A percentile compares a stretch with the other conserved stretches of the same genome.
Conservation (phyloP, 2,329 filamentous ascomycete species). For the Botryotinia globosa region DNA sequence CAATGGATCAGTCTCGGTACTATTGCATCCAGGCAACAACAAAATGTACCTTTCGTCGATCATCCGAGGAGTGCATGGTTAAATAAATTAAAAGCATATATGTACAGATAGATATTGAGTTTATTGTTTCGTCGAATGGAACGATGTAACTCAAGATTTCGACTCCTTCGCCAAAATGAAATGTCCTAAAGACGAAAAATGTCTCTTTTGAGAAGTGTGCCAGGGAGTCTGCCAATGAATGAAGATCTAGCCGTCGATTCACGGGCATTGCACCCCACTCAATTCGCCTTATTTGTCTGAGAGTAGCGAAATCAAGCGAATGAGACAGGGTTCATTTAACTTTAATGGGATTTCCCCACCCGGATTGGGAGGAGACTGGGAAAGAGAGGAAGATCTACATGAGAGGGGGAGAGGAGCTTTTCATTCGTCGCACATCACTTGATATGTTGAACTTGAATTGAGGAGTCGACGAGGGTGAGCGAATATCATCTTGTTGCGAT, state of each 20-base stretch:
- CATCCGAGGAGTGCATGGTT: slow-evolving; percentile 11
- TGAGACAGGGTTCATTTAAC: slow-evolving; percentile 7
- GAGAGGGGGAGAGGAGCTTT: neutral
- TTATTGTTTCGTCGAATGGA: slow-evolving; percentile 13
- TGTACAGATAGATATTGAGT: slow-evolving; percentile 8
- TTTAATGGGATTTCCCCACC: slow-evolving; percentile 12
- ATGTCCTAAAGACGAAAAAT: neutral
- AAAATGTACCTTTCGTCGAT: slow-evolving; percentile 14
- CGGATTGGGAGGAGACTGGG: slow-evolving; percentile 8
- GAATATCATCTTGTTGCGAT: neutral
- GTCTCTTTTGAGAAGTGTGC: slow-evolving; percentile 11
- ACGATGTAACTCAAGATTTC: slow-evolving; percentile 20
- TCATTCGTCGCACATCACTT: slow-evolving; percentile 5
- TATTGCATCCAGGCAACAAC: slow-evolving; percentile 15
- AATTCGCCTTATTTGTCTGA: slow-evolving; percentile 17
- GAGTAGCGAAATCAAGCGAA: slow-evolving; percentile 19
- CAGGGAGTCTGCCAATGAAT: slow-evolving; percentile 5
- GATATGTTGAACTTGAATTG: neutral
- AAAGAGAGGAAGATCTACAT: slow-evolving; percentile 9
- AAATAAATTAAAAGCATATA: slow-evolving; percentile 6
- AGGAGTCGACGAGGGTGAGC: neutral
- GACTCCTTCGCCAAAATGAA: slow-evolving; percentile 10
- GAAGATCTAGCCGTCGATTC: slow-evolving; percentile 16
- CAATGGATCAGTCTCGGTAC: neutral
- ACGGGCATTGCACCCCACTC: neutral